Evolutionary conservation across 495 filamentous ascomycete genomes (phyloP), one percentile per base, ranked within the genome.

Genomic region (Aspergillus baeticus): DNA sequence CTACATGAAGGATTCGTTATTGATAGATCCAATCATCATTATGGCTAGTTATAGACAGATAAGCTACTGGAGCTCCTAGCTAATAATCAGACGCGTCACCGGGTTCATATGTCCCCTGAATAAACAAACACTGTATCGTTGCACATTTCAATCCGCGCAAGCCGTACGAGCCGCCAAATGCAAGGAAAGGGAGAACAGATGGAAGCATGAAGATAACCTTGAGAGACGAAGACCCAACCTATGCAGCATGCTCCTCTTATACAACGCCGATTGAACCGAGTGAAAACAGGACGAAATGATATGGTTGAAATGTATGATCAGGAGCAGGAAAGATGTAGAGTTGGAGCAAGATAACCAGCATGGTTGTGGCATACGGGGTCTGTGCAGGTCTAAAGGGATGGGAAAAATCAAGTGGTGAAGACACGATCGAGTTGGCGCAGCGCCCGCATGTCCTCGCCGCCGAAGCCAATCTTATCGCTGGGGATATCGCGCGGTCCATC

Each of bases 361-460:
- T 22, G n/a, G 10, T 15, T 3, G 35, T 13, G 22, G 5, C 20
- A 23, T 23, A 26, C 8, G 11, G 42, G n/a, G 7, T 45, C 42
- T 45, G 29, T 45, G 42, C 13, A 29, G 21, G 33, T 34, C 51
- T 38, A 44, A 18, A 45, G 23, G n/a, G 6, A 34, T 38, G 10
- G 11, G 11, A 18, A 5, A 22, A 10, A 42, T 38, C 57, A 73
- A 22, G 66, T 67, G 11, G 64, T 75, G 48, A 78, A 78, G 2
- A 76, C 74, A 13, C 74, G 71, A 65, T 92, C 84, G 45, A 92
- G 70, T 47, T 86, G 82, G 51, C 82, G 78, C 38, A 91, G 71
- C 1, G 85, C 85, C 47, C 85, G 71, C 61, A 80, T 79, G 57
- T 90, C 87, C 63, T 90, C 87, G 7, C 80, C 79, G 35, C 71